Conservation (phyloP, 129 eudicot species). For the Pseudognaphalium luteoalbum region DNA sequence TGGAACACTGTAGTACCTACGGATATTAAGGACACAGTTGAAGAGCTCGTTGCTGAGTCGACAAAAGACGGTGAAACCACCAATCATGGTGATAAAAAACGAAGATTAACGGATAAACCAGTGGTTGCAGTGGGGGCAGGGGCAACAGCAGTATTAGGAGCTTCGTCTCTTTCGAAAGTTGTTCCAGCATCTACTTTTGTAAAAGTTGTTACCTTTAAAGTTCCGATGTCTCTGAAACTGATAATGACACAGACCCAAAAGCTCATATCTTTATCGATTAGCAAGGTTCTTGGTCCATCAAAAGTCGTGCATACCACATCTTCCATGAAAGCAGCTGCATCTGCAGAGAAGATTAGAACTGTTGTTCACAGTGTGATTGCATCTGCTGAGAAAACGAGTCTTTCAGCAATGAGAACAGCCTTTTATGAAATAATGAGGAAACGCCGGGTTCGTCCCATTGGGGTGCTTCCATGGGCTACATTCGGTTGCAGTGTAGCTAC, state of each 20-base stretch:
- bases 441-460: slow-evolving; percentile 51
- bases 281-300: slow-evolving; percentile 67
- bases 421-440: slow-evolving; percentile 94
- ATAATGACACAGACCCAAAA: slow-evolving; percentile 69
- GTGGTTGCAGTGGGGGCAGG: slow-evolving; percentile 96
- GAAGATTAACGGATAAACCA: slow-evolving; percentile 59
- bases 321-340: slow-evolving; percentile 65
- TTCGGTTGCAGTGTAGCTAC: slow-evolving; percentile 83
- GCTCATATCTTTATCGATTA: slow-evolving; percentile 49
- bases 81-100: slow-evolving; percentile 39
- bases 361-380: slow-evolving; percentile 78
- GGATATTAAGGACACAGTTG: slow-evolving; percentile 52
- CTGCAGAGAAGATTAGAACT: slow-evolving; percentile 81
- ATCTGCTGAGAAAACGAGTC: slow-evolving; percentile 81
- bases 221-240: slow-evolving; percentile 68
- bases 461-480: slow-evolving; percentile 82
- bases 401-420: slow-evolving; percentile 86
- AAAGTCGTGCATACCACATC: slow-evolving; percentile 62
- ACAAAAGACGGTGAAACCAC: slow-evolving; percentile 35
- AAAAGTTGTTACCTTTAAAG: slow-evolving; percentile 57
- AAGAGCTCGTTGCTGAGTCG: slow-evolving; percentile 50
- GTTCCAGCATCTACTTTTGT: slow-evolving; percentile 69
- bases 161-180: slow-evolving; percentile 75
- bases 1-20: slow-evolving; percentile 70
- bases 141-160: slow-evolving; percentile 86